Conservation (phyloP, 768 basidiomycete species). For the Boletus vinaceobasis region DNA sequence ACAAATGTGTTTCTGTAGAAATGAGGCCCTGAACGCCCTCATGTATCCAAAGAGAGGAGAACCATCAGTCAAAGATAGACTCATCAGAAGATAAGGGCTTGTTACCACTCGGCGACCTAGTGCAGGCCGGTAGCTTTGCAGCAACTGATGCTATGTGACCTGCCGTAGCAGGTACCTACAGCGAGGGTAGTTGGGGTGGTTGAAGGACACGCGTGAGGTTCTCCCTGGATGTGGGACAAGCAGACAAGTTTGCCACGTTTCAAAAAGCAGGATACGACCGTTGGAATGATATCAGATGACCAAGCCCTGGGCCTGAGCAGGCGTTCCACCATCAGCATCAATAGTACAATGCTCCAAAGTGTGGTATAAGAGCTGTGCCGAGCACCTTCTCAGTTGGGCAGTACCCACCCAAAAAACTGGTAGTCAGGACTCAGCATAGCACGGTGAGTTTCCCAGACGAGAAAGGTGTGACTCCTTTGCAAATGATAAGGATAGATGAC, state of each 20-base stretch:
- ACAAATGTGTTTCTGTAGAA: background rate
- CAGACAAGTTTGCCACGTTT: background rate
- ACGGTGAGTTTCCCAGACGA: background rate
- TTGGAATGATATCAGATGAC: background rate
- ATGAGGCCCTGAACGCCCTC: too few relatives aligned
- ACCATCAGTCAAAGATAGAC: too few relatives aligned
- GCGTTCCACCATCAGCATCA: background rate
- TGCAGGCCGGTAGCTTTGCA: too few relatives aligned
- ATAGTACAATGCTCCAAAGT: background rate
- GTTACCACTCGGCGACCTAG: too few relatives aligned
- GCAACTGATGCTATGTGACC: too few relatives aligned
- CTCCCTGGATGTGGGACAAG: too few relatives aligned
- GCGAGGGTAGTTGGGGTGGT: background rate
- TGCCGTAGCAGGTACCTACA: too few relatives aligned
- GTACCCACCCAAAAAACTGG: background rate
- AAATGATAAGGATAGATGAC: background rate
- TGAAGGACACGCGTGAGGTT: background rate
- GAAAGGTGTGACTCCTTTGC: too few relatives aligned
- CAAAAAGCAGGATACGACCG: background rate
- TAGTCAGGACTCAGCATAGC: background rate
- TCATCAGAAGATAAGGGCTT: too few relatives aligned
- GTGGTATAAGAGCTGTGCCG: background rate
- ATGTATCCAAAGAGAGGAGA: background rate
- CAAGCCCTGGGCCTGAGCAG: background rate
- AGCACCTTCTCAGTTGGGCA: background rate